Conservation (phyloP, 164 flowering plant genomes). For the Stephania cephalantha region DNA sequence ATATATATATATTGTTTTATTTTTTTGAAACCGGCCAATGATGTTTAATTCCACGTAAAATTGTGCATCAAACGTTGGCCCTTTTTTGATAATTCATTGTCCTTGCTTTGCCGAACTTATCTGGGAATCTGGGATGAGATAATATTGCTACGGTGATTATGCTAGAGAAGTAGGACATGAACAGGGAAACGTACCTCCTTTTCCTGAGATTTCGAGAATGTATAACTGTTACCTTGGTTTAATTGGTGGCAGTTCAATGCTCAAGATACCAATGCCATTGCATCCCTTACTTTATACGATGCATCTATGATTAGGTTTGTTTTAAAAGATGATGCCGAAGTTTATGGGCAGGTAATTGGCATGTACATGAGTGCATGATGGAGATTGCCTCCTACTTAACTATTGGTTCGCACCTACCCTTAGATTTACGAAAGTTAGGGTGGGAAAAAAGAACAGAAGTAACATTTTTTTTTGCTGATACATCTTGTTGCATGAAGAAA, state of each 20-base stretch:
- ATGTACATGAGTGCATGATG: not conserved
- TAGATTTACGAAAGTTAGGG: not conserved
- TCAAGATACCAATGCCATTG: not conserved
- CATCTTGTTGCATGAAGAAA: not conserved
- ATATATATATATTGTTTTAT: no score
- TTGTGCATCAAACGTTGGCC: no score
- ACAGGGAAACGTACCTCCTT: not conserved
- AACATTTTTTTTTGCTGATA: not conserved
- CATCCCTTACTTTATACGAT: not conserved
- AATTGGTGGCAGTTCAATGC: not conserved
- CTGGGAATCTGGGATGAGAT: not conserved
- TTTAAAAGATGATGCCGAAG: no score
- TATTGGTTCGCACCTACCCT: not conserved
- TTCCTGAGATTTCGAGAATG: not conserved
- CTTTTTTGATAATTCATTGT: not conserved
- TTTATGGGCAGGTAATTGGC: not conserved
- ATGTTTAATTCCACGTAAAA: no score
- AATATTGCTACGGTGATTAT: not conserved
- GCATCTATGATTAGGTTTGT: not conserved
- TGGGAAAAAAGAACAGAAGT: not conserved
- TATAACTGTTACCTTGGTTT: not conserved
- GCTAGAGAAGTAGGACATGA: not conserved
- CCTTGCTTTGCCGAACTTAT: not conserved
- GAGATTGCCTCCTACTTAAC: not conserved
- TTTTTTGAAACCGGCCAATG: no score